Evolutionary conservation across 2,329 filamentous ascomycete genomes (phyloP).

Genomic region (Ascochyta clinopodiicola): DNA sequence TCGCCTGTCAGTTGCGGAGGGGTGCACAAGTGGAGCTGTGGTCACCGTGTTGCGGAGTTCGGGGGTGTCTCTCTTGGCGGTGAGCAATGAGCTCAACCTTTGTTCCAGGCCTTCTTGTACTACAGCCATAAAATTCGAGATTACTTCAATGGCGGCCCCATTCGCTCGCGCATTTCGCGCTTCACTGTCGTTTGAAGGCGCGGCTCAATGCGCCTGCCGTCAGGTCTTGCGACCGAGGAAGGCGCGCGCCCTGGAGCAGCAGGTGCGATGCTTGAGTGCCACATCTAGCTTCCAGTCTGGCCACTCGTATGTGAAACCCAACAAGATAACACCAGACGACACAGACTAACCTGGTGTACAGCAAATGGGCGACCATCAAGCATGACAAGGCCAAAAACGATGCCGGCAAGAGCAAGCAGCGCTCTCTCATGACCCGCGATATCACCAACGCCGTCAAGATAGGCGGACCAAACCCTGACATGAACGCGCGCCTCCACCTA

Average conservation of each 20-base stretch:
- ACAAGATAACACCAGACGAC: background rate
- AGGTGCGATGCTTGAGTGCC: conserved; percentile 37
- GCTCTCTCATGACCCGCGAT: conserved; percentile 71
- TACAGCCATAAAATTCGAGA: background rate
- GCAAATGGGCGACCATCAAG: conserved; percentile 94
- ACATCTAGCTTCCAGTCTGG: conserved; percentile 40
- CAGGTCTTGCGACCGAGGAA: conserved; percentile 15
- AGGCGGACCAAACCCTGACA: conserved; percentile 73
- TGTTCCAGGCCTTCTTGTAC: conserved; percentile 11
- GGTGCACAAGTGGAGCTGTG: conserved; percentile 22
- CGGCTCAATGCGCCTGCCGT: conserved; percentile 30
- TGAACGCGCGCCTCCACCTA: conserved; percentile 77
- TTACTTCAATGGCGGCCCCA: conserved; percentile 29
- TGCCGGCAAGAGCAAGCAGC: conserved; percentile 74
- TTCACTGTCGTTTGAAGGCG: conserved; percentile 15
- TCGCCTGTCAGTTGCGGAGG: conserved; percentile 25
- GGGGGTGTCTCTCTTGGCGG: conserved; percentile 38
- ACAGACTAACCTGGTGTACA: conserved; percentile 46
- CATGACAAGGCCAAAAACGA: conserved; percentile 93
- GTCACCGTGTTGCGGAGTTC: conserved; percentile 23
- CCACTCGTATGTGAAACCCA: conserved; percentile 17
- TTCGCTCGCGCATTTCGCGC: conserved; percentile 28
- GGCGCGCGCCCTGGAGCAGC: conserved; percentile 26
- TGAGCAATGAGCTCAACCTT: conserved; percentile 25
- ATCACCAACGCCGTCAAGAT: conserved; percentile 78